A percentile compares a stretch with the other conserved stretches of the same genome.
Evolutionary conservation across 2,329 filamentous ascomycete species (phyloP).

Genomic region (Venturia carpophila): DNA sequence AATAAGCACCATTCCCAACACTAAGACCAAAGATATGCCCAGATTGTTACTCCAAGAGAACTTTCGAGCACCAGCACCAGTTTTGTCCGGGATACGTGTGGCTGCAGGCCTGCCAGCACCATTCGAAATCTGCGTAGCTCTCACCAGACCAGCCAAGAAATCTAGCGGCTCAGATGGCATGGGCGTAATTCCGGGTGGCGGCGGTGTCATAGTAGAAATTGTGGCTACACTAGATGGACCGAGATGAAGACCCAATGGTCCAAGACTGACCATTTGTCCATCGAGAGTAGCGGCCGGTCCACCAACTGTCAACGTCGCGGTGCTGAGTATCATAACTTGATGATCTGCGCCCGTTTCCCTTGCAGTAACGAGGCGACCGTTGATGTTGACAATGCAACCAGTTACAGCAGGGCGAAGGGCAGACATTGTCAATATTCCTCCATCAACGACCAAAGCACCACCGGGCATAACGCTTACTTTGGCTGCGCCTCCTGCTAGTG

Average conservation of each 20-base stretch:
- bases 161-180: neutral
- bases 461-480: slow-evolving; percentile 11
- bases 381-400: slow-evolving; percentile 12
- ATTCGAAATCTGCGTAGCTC: neutral
- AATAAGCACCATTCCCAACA: neutral
- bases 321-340: slow-evolving; percentile 2
- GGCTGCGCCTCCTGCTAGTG: slow-evolving; percentile 9
- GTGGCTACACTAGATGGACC: slow-evolving; percentile 1
- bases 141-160: neutral
- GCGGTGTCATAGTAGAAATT: slow-evolving; percentile 1
- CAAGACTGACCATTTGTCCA: slow-evolving; percentile 8
- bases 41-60: neutral
- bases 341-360: slow-evolving; percentile 6
- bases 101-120: neutral
- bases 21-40: neutral
- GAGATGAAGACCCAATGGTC: neutral
- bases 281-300: slow-evolving; percentile 5
- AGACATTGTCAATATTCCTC: slow-evolving; percentile 14
- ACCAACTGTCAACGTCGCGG: neutral
- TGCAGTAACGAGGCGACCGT: slow-evolving; percentile 4
- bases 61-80: neutral
- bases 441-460: slow-evolving; percentile 14
- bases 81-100: neutral
- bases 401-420: slow-evolving; percentile 9
- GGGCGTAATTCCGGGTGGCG: neutral